Percentiles rank a stretch among this genome's conserved stretches.
phyloP scores from a whole-genome alignment of 306 rosid species.

The Quercus agrifolia region DNA sequence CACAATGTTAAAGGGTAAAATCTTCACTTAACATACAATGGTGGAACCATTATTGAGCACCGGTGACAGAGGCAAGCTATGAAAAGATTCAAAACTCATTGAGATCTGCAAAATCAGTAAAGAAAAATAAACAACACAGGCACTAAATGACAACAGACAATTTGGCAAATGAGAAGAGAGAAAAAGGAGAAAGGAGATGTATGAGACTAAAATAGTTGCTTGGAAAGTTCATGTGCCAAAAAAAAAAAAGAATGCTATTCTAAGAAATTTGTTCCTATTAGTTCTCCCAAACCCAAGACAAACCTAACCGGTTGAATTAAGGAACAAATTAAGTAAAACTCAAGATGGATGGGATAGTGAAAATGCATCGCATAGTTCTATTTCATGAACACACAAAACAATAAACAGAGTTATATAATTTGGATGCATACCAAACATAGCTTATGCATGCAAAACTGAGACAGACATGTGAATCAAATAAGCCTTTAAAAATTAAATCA shows the following conservation, averaged over 20 bases:
- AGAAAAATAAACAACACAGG: conserved; percentile 5
- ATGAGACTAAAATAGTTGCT: neutral
- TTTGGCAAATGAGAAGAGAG: neutral
- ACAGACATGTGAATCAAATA: neutral
- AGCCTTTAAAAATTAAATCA: neutral
- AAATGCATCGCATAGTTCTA: neutral
- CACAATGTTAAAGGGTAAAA: conserved; percentile 20
- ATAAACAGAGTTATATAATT: neutral
- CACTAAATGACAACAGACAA: neutral
- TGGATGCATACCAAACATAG: neutral
- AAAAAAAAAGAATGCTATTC: neutral
- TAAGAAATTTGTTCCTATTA: neutral
- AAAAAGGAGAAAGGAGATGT: neutral
- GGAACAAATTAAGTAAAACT: neutral
- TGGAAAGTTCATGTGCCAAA: neutral
- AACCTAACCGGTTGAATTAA: neutral
- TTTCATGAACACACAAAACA: neutral
- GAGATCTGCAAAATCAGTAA: conserved; percentile 69
- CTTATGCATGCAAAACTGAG: neutral
- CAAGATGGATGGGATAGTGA: neutral
- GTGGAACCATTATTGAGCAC: conserved; percentile 31
- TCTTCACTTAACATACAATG: conserved; percentile 52
- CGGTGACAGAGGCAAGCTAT: conserved; percentile 80
- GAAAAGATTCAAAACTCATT: conserved; percentile 75
- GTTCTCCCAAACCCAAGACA: neutral